Base-by-base conservation (phyloP, 768 basidiomycete genomes). In the Termitomyces sp. region DNA sequence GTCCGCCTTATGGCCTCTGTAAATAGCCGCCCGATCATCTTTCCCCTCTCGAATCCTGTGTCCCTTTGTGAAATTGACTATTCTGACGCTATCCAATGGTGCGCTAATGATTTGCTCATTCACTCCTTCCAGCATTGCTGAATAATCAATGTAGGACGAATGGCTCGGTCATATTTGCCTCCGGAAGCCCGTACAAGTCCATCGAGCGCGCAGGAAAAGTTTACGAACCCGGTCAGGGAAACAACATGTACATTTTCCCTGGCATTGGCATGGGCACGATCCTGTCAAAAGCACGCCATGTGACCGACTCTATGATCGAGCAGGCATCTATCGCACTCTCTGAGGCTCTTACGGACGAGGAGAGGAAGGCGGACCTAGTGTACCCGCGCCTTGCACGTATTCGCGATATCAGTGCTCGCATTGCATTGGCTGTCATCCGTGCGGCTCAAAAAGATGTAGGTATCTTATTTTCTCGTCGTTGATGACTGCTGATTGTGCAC, bases 31-130 rank as follows among this genome's bases (percentile, higher is more conserved):
- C 90, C 90, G n/a, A 86, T 91, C 73, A 82, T 92, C 66, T 90
- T 92, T 75, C 88, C 90, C 34, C 80, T 92, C 1, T 88, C 87
- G 34, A 92, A 92, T 68, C 90, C 90, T 13, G 74, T 84, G 26
- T 75, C 79, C 31, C 74, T 85, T 34, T 76, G 77, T 59, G 87
- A 88, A 68, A 70, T 85, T 53, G 83, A 84, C 54, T 87, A 81
- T 62, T 64, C 70, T 10, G 79, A 88, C 51, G 87, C 87, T 12
- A 67, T 88, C 60, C 69, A 76, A 57, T 84, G 83, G 84, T 82
- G 54, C 49, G 75, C 55, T 13, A 1, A 37, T 16, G 41, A 29
- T 50, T 59, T 8, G 24, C 36, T 15, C 42, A 18, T 16, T 20
- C 9, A 16, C 5, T 49, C 37, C 31, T 28, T 10, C 22, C 20